phyloP scores from a whole-genome alignment of 75 land plant species.

The Ceratopteris richardii region DNA sequence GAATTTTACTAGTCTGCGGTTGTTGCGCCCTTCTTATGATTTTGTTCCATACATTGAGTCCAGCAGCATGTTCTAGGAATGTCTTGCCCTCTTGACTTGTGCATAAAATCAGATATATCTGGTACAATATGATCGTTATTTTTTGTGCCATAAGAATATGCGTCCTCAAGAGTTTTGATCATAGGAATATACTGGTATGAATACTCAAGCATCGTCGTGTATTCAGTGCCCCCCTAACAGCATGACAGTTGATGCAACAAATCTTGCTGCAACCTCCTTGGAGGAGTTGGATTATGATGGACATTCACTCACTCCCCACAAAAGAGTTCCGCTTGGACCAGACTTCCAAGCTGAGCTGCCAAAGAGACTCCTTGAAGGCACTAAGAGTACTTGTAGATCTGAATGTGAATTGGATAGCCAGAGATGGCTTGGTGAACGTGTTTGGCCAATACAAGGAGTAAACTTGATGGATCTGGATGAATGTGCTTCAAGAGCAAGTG shows the following conservation, averaged over 20 bases:
- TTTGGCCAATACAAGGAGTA: slow-evolving; percentile 29
- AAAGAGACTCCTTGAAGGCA: neutral
- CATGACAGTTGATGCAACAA: neutral
- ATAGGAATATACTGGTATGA: neutral
- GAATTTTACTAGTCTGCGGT: too few relatives aligned
- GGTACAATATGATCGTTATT: too few relatives aligned
- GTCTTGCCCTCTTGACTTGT: too few relatives aligned
- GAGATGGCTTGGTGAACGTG: slow-evolving; percentile 20
- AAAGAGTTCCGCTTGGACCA: slow-evolving; percentile 49
- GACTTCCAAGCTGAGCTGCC: slow-evolving; percentile 68
- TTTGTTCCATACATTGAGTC: too few relatives aligned
- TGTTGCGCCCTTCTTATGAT: too few relatives aligned
- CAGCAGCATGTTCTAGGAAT: too few relatives aligned
- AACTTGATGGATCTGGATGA: slow-evolving; percentile 1
- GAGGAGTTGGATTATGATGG: neutral
- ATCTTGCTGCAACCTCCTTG: neutral
- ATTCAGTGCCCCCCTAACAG: neutral
- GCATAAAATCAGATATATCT: too few relatives aligned
- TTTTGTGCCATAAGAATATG: too few relatives aligned
- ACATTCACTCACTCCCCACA: slow-evolving; percentile 15
- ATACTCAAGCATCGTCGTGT: neutral
- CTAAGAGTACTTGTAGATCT: neutral
- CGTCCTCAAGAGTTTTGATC: neutral
- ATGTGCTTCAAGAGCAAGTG: slow-evolving; percentile 7
- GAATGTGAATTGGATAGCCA: slow-evolving; percentile 13